Evolutionary conservation across 2,329 filamentous ascomycete genomes (phyloP).

Genomic region (Penicillium olsonii): DNA sequence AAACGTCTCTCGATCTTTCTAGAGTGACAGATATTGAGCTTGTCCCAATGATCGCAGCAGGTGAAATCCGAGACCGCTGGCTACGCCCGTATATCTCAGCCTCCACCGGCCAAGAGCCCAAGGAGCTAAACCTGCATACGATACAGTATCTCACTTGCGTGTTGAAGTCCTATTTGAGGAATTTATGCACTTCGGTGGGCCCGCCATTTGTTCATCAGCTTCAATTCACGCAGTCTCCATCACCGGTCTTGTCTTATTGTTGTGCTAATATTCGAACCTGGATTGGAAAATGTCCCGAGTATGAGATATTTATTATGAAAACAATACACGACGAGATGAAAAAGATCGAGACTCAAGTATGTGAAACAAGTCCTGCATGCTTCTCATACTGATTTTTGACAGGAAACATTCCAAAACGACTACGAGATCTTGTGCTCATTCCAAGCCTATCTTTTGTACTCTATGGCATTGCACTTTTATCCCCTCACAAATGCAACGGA

Average conservation of each 20-base stretch:
- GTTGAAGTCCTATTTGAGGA: conserved; percentile 27
- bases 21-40: conserved; percentile 14
- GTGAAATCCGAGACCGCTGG: conserved; percentile 32
- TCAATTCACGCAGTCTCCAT: conserved; percentile 13
- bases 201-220: conserved; percentile 30
- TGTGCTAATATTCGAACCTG: conserved; percentile 31
- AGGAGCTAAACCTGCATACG: conserved; percentile 23
- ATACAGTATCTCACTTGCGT: conserved; percentile 27
- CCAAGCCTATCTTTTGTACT: conserved; percentile 58
- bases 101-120: conserved; percentile 20
- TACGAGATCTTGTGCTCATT: conserved; percentile 47
- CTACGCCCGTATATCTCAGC: conserved; percentile 25
- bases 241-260: conserved; percentile 28
- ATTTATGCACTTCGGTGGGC: conserved; percentile 10
- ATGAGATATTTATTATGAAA: conserved; percentile 25
- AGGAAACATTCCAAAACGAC: conserved; percentile 20
- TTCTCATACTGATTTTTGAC: not conserved
- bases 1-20: conserved; percentile 5
- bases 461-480: conserved; percentile 52
- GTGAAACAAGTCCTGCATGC: not conserved
- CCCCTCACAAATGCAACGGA: conserved; percentile 25
- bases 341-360: conserved; percentile 20
- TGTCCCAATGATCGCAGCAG: conserved; percentile 17
- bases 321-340: conserved; percentile 30
- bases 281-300: conserved; percentile 26